Percentiles rank a stretch among this genome's conserved stretches.
phyloP scores from a whole-genome alignment of 2,329 filamentous ascomycete species.

The Hypoxylon sp. region DNA sequence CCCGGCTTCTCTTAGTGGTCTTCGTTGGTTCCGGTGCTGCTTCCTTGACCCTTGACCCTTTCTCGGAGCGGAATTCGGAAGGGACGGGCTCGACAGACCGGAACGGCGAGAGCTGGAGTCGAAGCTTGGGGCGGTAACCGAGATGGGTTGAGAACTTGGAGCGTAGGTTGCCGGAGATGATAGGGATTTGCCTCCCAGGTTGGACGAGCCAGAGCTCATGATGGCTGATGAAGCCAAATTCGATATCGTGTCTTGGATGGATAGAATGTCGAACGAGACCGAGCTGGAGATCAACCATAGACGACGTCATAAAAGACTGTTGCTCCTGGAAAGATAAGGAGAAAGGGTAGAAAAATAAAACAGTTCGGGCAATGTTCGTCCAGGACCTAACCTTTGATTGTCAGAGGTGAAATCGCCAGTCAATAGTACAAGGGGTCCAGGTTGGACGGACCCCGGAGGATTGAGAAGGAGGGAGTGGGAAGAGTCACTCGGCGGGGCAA shows the following conservation, averaged over 20 bases:
- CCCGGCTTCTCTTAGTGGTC: slow-evolving; percentile 64
- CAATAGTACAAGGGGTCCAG: slow-evolving; percentile 46
- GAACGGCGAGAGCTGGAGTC: slow-evolving; percentile 62
- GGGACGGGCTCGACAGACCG: slow-evolving; percentile 52
- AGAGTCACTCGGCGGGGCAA: slow-evolving; percentile 49
- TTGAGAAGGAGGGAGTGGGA: slow-evolving; percentile 36
- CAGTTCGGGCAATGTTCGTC: slow-evolving; percentile 6
- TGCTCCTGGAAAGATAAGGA: slow-evolving; percentile 3
- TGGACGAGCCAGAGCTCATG: slow-evolving; percentile 54
- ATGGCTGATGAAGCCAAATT: slow-evolving; percentile 27
- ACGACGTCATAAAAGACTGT: slow-evolving; percentile 32
- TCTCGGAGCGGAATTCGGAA: slow-evolving; percentile 65
- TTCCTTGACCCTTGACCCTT: slow-evolving; percentile 82
- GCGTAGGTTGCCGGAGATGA: slow-evolving; percentile 58
- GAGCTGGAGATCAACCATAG: slow-evolving; percentile 17
- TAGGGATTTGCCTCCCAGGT: slow-evolving; percentile 64
- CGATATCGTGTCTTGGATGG: slow-evolving; percentile 12
- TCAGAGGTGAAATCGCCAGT: slow-evolving; percentile 22
- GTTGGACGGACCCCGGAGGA: slow-evolving; percentile 49
- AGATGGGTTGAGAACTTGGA: slow-evolving; percentile 55
- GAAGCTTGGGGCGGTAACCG: slow-evolving; percentile 59
- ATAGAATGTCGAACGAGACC: slow-evolving; percentile 20
- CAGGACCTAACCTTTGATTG: slow-evolving; percentile 7
- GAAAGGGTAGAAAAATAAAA: slow-evolving; percentile 8
- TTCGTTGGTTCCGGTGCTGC: slow-evolving; percentile 85